Evolutionary conservation across 2,329 filamentous ascomycete genomes (phyloP).

Genomic region (Fonsecaea pedrosoi): DNA sequence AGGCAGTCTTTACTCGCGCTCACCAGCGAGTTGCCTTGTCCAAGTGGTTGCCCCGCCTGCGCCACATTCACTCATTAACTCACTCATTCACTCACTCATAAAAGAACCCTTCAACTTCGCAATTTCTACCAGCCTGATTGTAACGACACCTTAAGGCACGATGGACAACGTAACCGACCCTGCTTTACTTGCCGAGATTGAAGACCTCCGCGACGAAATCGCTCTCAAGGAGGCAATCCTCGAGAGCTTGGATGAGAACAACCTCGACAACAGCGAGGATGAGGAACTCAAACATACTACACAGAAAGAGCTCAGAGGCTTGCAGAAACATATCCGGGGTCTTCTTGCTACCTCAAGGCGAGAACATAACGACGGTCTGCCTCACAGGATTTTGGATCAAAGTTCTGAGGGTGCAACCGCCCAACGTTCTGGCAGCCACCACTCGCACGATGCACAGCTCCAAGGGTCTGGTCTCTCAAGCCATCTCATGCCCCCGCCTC

Average conservation of each 20-base stretch:
- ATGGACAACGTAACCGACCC: slow-evolving; percentile 28
- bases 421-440: background rate
- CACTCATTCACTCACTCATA: background rate
- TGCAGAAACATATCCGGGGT: slow-evolving; percentile 24
- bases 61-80: slow-evolving; percentile 6
- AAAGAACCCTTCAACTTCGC: background rate
- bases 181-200: slow-evolving; percentile 21
- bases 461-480: background rate
- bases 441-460: slow-evolving; percentile 1
- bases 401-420: background rate
- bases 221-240: slow-evolving; percentile 34
- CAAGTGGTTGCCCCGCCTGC: slow-evolving; percentile 3
- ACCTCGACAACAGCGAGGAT: slow-evolving; percentile 20
- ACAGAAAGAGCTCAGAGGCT: slow-evolving; percentile 23
- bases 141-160: slow-evolving; percentile 8
- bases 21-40: slow-evolving; percentile 1
- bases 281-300: slow-evolving; percentile 22
- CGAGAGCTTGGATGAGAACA: slow-evolving; percentile 25
- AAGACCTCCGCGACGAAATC: slow-evolving; percentile 36
- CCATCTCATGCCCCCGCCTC: slow-evolving; percentile 18
- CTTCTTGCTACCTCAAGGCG: slow-evolving; percentile 10
- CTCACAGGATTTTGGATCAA: background rate
- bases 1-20: slow-evolving; percentile 3
- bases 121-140: background rate
- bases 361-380: background rate